A percentile compares a stretch with the other conserved stretches of the same genome.
phyloP scores from a whole-genome alignment of 768 basidiomycete genomes.

The Lactarius pseudohatsudake region DNA sequence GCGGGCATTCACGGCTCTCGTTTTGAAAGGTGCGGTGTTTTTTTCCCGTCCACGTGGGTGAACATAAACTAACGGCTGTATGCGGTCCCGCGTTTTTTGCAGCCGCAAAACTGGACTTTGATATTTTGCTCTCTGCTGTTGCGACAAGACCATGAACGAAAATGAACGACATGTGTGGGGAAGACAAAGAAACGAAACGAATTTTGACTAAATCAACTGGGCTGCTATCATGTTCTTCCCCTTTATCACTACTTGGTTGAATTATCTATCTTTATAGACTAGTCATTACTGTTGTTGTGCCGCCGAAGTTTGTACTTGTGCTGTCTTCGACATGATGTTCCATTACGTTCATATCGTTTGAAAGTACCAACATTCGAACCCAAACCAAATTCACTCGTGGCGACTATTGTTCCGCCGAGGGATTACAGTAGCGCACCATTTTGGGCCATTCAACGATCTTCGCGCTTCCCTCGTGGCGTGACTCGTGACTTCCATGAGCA shows the following conservation, averaged over 20 bases:
- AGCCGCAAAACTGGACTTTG: slow-evolving; percentile 68
- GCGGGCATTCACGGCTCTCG: slow-evolving; percentile 61
- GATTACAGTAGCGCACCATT: background rate
- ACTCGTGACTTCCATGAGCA: background rate
- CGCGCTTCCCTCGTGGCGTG: background rate
- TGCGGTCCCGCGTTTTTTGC: background rate
- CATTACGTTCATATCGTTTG: background rate
- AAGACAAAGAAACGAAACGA: background rate
- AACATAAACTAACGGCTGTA: slow-evolving; percentile 2
- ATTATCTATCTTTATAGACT: slow-evolving; percentile 15
- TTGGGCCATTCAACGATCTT: background rate
- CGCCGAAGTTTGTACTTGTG: background rate
- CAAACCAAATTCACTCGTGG: too few species aligned
- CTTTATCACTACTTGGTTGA: background rate
- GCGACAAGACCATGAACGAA: slow-evolving; percentile 40
- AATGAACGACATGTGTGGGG: background rate
- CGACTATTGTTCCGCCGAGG: background rate
- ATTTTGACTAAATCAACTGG: too few species aligned
- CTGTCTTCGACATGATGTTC: background rate
- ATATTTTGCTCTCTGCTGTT: slow-evolving; percentile 57
- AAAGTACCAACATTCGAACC: background rate
- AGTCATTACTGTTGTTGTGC: slow-evolving; percentile 1
- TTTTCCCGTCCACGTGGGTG: slow-evolving; percentile 13
- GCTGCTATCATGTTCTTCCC: background rate
- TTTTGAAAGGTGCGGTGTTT: slow-evolving; percentile 64